These are phyloP conservation scores for Cerrena zonata DNA, from an alignment of 1,284 basidiomycete species.

Conservation along the genomic window DNA sequence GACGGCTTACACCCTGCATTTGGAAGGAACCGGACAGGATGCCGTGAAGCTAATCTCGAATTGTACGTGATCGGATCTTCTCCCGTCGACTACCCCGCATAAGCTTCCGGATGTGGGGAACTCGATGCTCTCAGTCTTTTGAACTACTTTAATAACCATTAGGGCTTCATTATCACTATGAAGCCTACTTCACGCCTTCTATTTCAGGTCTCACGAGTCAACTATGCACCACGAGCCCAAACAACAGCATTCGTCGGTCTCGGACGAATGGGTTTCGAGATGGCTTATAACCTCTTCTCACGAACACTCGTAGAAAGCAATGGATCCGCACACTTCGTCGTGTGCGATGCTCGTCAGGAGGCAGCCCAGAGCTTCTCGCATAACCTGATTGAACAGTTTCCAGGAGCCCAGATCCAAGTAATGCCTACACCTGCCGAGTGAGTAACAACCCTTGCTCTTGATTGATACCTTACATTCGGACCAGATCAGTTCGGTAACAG, in stretches of 20 bases:
- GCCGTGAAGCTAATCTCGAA: neutral
- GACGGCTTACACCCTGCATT: no score
- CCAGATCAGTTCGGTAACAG: neutral
- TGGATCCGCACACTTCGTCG: constrained; percentile 51
- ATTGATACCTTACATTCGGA: neutral
- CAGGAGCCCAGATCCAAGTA: constrained; percentile 50
- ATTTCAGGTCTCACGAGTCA: constrained; percentile 8
- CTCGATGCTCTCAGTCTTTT: neutral
- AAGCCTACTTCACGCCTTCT: constrained; percentile 21
- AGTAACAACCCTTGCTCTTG: constrained; percentile 25
- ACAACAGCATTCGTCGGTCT: constrained; percentile 75
- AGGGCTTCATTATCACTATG: constrained; percentile 14
- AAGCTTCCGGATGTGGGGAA: neutral
- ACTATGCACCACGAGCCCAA: constrained; percentile 34
- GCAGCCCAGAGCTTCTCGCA: constrained; percentile 51
- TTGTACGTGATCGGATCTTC: neutral
- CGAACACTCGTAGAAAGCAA: constrained; percentile 47
- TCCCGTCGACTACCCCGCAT: neutral
- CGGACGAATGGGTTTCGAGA: constrained; percentile 77
- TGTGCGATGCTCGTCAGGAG: constrained; percentile 72
- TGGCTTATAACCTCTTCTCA: constrained; percentile 79
- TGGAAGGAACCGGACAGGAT: neutral
- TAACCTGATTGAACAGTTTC: constrained; percentile 51
- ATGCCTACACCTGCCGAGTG: constrained; percentile 65
- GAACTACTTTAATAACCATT: neutral